Evolutionary conservation across 805 yeast genomes (phyloP).

Genomic region (Starmera amethionina): DNA sequence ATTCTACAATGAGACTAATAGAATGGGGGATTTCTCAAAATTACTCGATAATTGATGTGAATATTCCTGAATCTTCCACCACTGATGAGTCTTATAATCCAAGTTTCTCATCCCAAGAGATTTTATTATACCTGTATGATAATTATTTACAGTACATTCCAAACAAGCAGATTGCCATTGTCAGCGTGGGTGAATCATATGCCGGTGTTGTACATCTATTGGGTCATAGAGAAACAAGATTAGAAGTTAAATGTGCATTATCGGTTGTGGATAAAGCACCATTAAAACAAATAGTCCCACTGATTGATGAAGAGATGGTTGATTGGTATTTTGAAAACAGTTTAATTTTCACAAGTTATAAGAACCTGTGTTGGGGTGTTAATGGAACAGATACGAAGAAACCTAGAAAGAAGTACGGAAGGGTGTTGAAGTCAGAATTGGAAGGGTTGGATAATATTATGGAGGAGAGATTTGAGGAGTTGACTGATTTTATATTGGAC

Average conservation of each 20-base stretch:
- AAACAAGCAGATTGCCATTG: conserved; percentile 57
- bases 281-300: conserved; percentile 73
- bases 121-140: conserved; percentile 79
- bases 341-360: conserved; percentile 63
- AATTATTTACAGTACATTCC: conserved; percentile 71
- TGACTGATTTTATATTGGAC: conserved; percentile 74
- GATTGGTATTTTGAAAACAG: conserved; percentile 91
- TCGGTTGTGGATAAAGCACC: conserved; percentile 58
- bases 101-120: conserved; percentile 64
- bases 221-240: conserved; percentile 67
- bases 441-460: conserved; percentile 72
- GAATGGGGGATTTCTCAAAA: conserved; percentile 54
- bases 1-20: conserved; percentile 60
- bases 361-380: conserved; percentile 76
- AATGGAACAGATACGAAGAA: conserved; percentile 41
- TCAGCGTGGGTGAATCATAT: conserved; percentile 87
- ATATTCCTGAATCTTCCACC: conserved; percentile 47
- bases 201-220: conserved; percentile 78
- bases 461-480: conserved; percentile 77
- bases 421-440: conserved; percentile 64
- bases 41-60: conserved; percentile 77
- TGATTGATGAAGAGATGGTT: conserved; percentile 79
- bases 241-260: conserved; percentile 60
- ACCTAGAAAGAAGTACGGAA: conserved; percentile 86
- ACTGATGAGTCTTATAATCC: conserved; percentile 50